phyloP scores from a whole-genome alignment of 2,329 filamentous ascomycete species.

The Pseudogymnoascus verrucosus region DNA sequence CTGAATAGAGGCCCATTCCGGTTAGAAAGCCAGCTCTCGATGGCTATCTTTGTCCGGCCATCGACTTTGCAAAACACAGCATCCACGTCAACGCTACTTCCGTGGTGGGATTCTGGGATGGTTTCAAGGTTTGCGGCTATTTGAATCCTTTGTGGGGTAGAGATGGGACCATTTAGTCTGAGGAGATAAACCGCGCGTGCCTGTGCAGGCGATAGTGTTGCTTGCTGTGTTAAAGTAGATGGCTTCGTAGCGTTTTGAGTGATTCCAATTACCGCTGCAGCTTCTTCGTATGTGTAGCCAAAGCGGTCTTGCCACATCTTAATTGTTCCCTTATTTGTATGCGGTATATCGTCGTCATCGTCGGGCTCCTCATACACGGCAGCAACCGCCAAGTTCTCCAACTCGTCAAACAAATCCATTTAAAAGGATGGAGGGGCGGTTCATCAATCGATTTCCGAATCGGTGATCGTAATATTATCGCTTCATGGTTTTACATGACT shows the following conservation, averaged over 20 bases:
- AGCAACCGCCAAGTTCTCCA: conserved; percentile 22
- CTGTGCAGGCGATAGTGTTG: neutral
- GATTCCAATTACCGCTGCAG: conserved; percentile 6
- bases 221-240: neutral
- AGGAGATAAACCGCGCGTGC: conserved; percentile 19
- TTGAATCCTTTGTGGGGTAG: conserved; percentile 18
- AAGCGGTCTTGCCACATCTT: conserved; percentile 9
- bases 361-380: conserved; percentile 11
- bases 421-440: neutral
- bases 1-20: conserved; percentile 15
- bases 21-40: conserved; percentile 16
- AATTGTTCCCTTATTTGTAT: neutral
- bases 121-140: conserved; percentile 14
- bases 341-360: conserved; percentile 15
- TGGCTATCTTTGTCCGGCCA: conserved; percentile 11
- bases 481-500: neutral
- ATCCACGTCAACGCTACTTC: conserved; percentile 17
- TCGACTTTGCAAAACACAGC: conserved; percentile 23
- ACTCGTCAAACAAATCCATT: conserved; percentile 22
- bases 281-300: conserved; percentile 31
- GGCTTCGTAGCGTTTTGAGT: neutral
- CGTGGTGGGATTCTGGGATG: conserved; percentile 14
- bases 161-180: conserved; percentile 20
- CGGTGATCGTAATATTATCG: neutral
- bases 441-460: neutral